A percentile compares a stretch with the other conserved stretches of the same genome.
These are phyloP conservation scores for Medicago arabica DNA, from an alignment of 306 rosid genomes.

Conservation along the genomic window DNA sequence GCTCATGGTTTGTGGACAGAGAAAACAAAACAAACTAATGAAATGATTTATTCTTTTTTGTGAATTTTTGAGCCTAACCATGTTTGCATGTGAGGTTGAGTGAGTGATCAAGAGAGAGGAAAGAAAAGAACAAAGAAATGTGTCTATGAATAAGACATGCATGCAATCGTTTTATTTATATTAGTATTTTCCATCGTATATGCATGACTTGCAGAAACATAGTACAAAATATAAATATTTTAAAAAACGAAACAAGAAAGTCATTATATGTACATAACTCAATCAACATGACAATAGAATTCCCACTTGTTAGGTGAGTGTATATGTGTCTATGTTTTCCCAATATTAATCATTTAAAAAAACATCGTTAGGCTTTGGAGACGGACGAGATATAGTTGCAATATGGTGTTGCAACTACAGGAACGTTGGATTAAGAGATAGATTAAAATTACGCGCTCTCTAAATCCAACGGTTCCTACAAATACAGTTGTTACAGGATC, in stretches of 20 bases:
- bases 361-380: neutral
- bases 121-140: conserved; percentile 43
- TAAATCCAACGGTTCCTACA: neutral
- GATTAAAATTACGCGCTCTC: neutral
- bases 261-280: too few species aligned
- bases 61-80: conserved; percentile 56
- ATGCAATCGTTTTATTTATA: conserved; percentile 32
- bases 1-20: conserved; percentile 59
- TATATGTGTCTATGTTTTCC: neutral
- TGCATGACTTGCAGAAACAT: conserved; percentile 3
- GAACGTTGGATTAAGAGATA: neutral
- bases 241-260: too few species aligned
- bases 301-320: conserved; percentile 21
- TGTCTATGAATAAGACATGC: conserved; percentile 46
- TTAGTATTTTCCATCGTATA: conserved; percentile 11
- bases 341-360: neutral
- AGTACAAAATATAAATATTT: neutral
- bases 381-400: neutral
- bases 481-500: neutral
- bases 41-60: conserved; percentile 65
- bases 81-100: conserved; percentile 48
- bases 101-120: conserved; percentile 22
- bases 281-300: neutral
- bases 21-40: conserved; percentile 53
- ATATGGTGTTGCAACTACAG: neutral